Evolutionary conservation across 2,329 filamentous ascomycete genomes (phyloP).

Genomic region (Seiridium unicorne): DNA sequence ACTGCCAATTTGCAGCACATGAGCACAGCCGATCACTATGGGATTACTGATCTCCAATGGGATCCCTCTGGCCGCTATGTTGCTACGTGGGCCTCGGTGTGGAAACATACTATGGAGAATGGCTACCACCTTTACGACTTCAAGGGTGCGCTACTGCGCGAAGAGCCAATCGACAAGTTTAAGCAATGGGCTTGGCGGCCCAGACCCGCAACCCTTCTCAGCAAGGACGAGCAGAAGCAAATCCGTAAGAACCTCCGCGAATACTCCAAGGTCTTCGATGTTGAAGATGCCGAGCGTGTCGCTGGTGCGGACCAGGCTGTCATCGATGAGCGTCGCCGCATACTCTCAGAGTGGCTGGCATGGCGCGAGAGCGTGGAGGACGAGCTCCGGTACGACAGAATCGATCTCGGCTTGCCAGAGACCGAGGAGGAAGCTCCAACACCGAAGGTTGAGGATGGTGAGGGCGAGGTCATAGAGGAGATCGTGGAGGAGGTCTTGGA

Average conservation of each 20-base stretch:
- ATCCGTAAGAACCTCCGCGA: conserved; percentile 98
- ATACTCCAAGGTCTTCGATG: conserved; percentile 92
- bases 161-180: conserved; percentile 94
- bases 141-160: conserved; percentile 82
- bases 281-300: conserved; percentile 90
- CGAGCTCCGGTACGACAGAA: conserved; percentile 71
- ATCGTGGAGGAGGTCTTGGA: conserved; percentile 80
- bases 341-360: conserved; percentile 84
- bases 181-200: conserved; percentile 97
- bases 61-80: conserved; percentile 95
- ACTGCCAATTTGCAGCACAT: conserved; percentile 93
- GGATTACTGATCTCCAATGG: conserved; percentile 97
- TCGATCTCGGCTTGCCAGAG: conserved; percentile 62
- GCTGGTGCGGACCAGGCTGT: conserved; percentile 93
- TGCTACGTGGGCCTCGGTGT: conserved; percentile 87
- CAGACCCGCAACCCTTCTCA: conserved; percentile 83
- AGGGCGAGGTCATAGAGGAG: conserved; percentile 83
- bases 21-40: conserved; percentile 93
- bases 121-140: conserved; percentile 99
- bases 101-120: conserved; percentile 99
- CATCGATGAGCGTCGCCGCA: conserved; percentile 78
- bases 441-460: conserved; percentile 59
- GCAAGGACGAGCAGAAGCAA: conserved; percentile 95
- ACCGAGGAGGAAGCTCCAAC: conserved; percentile 63
- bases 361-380: conserved; percentile 76